Conservation (phyloP, 345 rosid species). For the Physaria fendleri region DNA sequence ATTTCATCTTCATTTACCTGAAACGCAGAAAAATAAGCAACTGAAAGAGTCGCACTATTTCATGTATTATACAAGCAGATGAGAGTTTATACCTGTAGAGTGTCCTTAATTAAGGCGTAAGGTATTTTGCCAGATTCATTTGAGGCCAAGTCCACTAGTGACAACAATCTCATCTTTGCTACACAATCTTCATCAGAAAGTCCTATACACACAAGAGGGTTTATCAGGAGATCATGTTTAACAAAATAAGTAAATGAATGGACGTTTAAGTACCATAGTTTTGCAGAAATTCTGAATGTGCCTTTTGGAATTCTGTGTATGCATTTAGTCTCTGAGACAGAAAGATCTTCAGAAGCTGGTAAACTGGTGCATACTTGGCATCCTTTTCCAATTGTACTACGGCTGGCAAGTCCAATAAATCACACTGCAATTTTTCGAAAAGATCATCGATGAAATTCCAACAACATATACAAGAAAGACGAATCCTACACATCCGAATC, state of each 20-base stretch:
- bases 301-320: constrained; percentile 67
- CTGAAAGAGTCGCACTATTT: not conserved
- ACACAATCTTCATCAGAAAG: constrained; percentile 84
- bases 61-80: not conserved
- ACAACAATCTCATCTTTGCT: constrained; percentile 79
- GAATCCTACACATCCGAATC: not conserved
- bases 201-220: constrained; percentile 35
- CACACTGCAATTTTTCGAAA: constrained; percentile 45
- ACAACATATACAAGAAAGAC: not conserved
- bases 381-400: constrained; percentile 67
- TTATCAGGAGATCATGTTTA: not conserved
- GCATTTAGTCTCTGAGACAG: constrained; percentile 73
- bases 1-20: constrained; percentile 83
- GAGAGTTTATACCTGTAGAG: constrained; percentile 49
- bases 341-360: constrained; percentile 76
- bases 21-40: not conserved
- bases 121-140: constrained; percentile 67
- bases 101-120: constrained; percentile 53
- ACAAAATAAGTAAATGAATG: not conserved
- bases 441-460: not conserved
- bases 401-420: constrained; percentile 77
- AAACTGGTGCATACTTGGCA: constrained; percentile 48
- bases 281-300: constrained; percentile 58
- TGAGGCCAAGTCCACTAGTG: constrained; percentile 72
- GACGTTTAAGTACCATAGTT: constrained; percentile 46